Percentiles rank a stretch among this genome's conserved stretches.
phyloP scores from a whole-genome alignment of 805 yeast species.

The Helenozyma baotianmanensis region DNA sequence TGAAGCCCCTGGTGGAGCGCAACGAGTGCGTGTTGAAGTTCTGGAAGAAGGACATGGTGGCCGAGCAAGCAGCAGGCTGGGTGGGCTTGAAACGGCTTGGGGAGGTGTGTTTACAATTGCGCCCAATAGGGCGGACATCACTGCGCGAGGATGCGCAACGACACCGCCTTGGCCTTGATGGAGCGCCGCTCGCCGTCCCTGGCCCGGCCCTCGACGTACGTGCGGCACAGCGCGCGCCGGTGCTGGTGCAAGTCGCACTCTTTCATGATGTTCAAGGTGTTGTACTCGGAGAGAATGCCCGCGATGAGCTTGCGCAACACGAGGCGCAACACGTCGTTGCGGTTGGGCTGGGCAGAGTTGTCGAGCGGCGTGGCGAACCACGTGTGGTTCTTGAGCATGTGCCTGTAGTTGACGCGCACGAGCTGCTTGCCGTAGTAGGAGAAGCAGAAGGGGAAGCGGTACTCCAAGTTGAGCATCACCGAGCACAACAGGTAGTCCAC shows the following conservation, averaged over 20 bases:
- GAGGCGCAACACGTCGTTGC: conserved; percentile 2
- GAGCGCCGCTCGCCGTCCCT: neutral
- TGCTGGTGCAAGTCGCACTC: conserved; percentile 10
- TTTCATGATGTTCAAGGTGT: conserved; percentile 17
- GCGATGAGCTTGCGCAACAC: conserved; percentile 13
- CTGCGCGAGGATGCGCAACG: conserved; percentile 2
- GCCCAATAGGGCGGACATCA: conserved; percentile 9
- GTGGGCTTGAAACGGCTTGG: conserved; percentile 1
- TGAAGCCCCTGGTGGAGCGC: conserved; percentile 40
- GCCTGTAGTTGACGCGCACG: conserved; percentile 18
- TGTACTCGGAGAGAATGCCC: conserved; percentile 16
- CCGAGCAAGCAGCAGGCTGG: neutral
- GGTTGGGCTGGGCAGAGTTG: conserved; percentile 4
- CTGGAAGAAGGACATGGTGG: conserved; percentile 36
- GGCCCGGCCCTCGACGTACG: neutral
- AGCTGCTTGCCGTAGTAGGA: conserved; percentile 26
- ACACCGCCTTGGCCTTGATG: conserved; percentile 4
- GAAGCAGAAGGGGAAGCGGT: conserved; percentile 26
- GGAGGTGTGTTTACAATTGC: conserved; percentile 12
- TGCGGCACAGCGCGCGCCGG: conserved; percentile 4
- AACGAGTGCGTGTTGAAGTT: conserved; percentile 42
- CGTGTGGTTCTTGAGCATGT: conserved; percentile 3
- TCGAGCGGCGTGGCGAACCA: conserved; percentile 9
- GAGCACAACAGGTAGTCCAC: conserved; percentile 21
- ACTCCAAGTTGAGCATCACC: conserved; percentile 24